Base-by-base conservation (phyloP, 345 rosid species). In the Viola odorata region DNA sequence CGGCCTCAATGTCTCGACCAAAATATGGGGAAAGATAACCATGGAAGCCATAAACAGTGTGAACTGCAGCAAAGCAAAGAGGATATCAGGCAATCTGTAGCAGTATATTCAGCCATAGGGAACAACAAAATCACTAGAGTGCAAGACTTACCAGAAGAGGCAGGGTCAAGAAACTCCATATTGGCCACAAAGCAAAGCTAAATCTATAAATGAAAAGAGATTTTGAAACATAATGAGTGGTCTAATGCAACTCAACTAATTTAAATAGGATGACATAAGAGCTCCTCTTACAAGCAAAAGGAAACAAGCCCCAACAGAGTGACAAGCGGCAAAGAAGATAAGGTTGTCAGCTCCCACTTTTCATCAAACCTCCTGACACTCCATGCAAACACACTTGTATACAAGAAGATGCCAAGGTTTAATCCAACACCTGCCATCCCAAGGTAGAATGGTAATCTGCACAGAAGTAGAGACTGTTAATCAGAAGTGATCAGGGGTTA, bases 41-140 rank as follows among this genome's bases (percentile, higher is more conserved):
- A 92, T 83, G 81, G 84, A 83, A 59, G 92, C 91, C 96, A 92
- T 92, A 76, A 89, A 87, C 73, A 87, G 79, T 10, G 98, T 92
- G 75, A 92, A 89, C 98, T 92, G 91, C 91, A 76, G 42, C 38
- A 62, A 62, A 16, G 48, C 62, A 66, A 55, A 62, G 48, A 53
- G 16, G 32, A 50, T 23, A 69, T 68, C 48, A 64, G 62, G 15
- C 41, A 51, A 50, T 51, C 53, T 60, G 16, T 15, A 53, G 41
- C 55, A 55, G 53, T 39, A 10, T 49, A 4, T 66, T 60, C 23
- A 45, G 57, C 67, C 16, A 65, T n/a, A 42, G 38, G 32, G 64
- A 41, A 45, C 12, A 45, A 37, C 4, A 57, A 17, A 54, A 56
- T 12, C 1, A 5, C 17, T 45, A 37, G 23, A 32, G 37, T 15